Conservation (phyloP, 352 stramenopile species). For the Plasmopara muralis region DNA sequence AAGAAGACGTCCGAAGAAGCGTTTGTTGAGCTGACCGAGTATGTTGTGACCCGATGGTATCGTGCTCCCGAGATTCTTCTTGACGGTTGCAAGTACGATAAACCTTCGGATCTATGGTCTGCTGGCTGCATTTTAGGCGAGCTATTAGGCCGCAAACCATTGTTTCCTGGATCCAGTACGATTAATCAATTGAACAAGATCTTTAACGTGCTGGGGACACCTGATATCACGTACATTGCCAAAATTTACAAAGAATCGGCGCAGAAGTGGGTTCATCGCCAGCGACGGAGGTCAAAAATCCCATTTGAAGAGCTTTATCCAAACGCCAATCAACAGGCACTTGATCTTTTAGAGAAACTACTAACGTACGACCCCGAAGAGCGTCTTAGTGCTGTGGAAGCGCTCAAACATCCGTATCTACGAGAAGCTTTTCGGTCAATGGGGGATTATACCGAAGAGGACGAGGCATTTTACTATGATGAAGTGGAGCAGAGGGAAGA, state of each 20-base stretch:
- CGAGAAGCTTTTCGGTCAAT: constrained; percentile 57
- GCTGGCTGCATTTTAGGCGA: constrained; percentile 96
- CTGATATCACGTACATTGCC: constrained; percentile 54
- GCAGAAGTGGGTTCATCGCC: constrained; percentile 63
- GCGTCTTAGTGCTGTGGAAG: constrained; percentile 87
- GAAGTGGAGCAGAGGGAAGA: constrained; percentile 53
- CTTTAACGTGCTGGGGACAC: constrained; percentile 89
- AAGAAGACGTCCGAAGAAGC: constrained; percentile 19
- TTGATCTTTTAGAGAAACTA: constrained; percentile 72
- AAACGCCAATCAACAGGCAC: constrained; percentile 56
- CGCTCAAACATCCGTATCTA: constrained; percentile 93
- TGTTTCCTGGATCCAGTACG: constrained; percentile 95
- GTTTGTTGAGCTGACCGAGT: constrained; percentile 72
- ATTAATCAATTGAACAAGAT: constrained; percentile 97
- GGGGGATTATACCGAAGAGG: constrained; percentile 15
- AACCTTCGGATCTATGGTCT: constrained; percentile 75
- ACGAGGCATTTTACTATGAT: constrained; percentile 32
- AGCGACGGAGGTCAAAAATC: constrained; percentile 46
- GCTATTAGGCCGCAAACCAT: constrained; percentile 87
- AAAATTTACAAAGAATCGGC: constrained; percentile 65
- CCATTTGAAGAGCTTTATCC: constrained; percentile 71
- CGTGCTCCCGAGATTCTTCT: constrained; percentile 90
- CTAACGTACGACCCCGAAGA: constrained; percentile 57
- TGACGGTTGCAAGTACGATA: constrained; percentile 71
- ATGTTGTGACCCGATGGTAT: constrained; percentile 18